Percentiles rank a stretch among this genome's conserved stretches.
Conservation (phyloP, 2,329 filamentous ascomycete species). For the Talaromyces sp. region DNA sequence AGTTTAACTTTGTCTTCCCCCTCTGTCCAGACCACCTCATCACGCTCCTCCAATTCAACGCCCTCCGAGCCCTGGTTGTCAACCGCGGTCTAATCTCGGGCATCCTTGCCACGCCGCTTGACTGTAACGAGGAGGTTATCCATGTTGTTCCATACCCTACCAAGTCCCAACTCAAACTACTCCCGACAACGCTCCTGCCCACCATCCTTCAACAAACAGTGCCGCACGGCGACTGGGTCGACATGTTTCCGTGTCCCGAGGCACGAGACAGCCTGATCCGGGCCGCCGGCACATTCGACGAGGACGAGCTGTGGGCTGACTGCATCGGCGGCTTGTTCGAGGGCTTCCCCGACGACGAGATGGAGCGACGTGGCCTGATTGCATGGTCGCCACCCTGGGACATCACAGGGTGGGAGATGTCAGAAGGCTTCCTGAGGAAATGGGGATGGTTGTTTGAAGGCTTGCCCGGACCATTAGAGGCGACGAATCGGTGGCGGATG, state of each 20-base stretch:
- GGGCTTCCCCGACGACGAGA: conserved; percentile 39
- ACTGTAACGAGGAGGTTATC: conserved; percentile 26
- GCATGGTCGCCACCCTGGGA: conserved; percentile 41
- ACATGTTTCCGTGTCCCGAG: conserved; percentile 35
- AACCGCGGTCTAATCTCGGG: conserved; percentile 34
- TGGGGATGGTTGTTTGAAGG: conserved; percentile 15
- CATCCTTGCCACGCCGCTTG: conserved; percentile 25
- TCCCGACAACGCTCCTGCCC: conserved; percentile 32
- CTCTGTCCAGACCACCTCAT: conserved; percentile 39
- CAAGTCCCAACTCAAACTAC: conserved; percentile 15
- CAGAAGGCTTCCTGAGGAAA: conserved; percentile 35
- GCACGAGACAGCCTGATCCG: conserved; percentile 37
- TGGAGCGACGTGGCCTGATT: conserved; percentile 36
- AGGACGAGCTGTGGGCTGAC: conserved; percentile 42
- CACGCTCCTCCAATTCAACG: conserved; percentile 39
- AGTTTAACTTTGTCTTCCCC: conserved; percentile 28
- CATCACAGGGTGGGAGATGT: conserved; percentile 37
- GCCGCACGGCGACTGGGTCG: conserved; percentile 39
- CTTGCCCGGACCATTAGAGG: conserved; percentile 11
- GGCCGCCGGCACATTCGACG: conserved; percentile 33
- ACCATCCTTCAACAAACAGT: conserved; percentile 36
- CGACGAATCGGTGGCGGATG: conserved; percentile 16
- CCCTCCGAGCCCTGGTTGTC: conserved; percentile 31
- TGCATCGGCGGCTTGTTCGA: conserved; percentile 40
- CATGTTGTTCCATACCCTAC: conserved; percentile 25